Base-by-base conservation (phyloP, 1,284 basidiomycete genomes). In the Waitea zeae region DNA sequence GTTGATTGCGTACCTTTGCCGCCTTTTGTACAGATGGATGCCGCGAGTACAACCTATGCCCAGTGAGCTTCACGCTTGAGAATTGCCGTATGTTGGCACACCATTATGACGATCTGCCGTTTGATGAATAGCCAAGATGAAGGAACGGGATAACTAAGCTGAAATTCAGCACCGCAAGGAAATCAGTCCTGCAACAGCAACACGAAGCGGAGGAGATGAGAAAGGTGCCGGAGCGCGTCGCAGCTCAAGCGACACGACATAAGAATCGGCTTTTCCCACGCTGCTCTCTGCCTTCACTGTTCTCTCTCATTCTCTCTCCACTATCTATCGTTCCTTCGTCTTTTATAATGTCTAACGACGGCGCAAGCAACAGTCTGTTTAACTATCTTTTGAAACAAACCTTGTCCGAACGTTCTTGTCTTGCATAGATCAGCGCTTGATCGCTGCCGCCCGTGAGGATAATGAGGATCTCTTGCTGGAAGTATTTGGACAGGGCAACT, bases 11-110 rank as follows among this genome's bases (percentile, higher is more conserved):
- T 46, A 86, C 87, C 78, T 68, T 90, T 90, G 22, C 88, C 88
- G 49, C 73, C 82, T 57, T 90, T 90, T 36, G 88, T 90, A 50
- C 86, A 87, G 71, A 93, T 88, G 43, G 87, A 89, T 33, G 88
- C 84, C 45, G 88, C 87, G 44, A 93, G 67, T 42, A 93, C 84
- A 46, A 90, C 87, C 87, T 89, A 37, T n/a, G n/a, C n/a, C n/a
- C 11, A 34, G 22, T 26, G 7, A 7, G 7, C 7, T 26, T 26
- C 22, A 26, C 7, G 7, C 22, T n/a, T n/a, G 22, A 26, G 22
- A 7, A 7, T 26, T n/a, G 7, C 22, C 7, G 22, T 26, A 26
- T 7, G 22, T n/a, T 7, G 7, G 22, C 22, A 26, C 7, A 26
- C 7, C 22, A 7, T 7, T 7, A 26, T 26, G 22, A 26, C 22